phyloP scores from a whole-genome alignment of 805 yeast genomes.

The Zygoascus biomembranicola region DNA sequence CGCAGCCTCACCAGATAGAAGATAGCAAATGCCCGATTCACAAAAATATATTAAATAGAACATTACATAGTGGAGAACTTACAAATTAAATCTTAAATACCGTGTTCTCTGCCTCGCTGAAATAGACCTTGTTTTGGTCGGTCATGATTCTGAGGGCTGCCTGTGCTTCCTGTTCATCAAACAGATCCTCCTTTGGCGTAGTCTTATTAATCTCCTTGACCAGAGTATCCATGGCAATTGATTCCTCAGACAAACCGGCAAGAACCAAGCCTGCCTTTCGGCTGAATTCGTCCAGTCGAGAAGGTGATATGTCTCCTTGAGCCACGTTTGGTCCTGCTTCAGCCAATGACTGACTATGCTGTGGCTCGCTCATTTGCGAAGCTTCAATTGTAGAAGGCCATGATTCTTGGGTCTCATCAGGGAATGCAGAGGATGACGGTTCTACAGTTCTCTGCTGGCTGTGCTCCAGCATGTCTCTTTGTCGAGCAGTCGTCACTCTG shows the following conservation, averaged over 20 bases:
- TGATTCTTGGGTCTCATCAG: slow-evolving; percentile 9
- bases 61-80: background rate
- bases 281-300: slow-evolving; percentile 41
- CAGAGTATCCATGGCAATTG: slow-evolving; percentile 30
- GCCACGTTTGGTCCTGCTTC: slow-evolving; percentile 15
- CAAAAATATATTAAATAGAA: background rate
- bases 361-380: background rate
- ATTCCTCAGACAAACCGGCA: slow-evolving; percentile 37
- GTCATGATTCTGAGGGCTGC: slow-evolving; percentile 32
- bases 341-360: slow-evolving; percentile 9
- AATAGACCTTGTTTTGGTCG: slow-evolving; percentile 30
- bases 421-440: background rate
- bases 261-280: slow-evolving; percentile 40
- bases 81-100: slow-evolving; percentile 23
- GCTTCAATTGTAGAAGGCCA: slow-evolving; percentile 12
- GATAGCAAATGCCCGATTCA: background rate
- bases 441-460: background rate
- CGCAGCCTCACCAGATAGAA: too few species aligned
- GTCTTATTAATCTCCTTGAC: slow-evolving; percentile 36
- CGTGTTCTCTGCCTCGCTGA: slow-evolving; percentile 23
- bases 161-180: slow-evolving; percentile 28
- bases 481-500: slow-evolving; percentile 20
- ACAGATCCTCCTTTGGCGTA: slow-evolving; percentile 34
- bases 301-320: slow-evolving; percentile 39
- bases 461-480: slow-evolving; percentile 9